Evolutionary conservation across 257 asterid genomes (phyloP).

Genomic region (Fraxinus quadrangulata): DNA sequence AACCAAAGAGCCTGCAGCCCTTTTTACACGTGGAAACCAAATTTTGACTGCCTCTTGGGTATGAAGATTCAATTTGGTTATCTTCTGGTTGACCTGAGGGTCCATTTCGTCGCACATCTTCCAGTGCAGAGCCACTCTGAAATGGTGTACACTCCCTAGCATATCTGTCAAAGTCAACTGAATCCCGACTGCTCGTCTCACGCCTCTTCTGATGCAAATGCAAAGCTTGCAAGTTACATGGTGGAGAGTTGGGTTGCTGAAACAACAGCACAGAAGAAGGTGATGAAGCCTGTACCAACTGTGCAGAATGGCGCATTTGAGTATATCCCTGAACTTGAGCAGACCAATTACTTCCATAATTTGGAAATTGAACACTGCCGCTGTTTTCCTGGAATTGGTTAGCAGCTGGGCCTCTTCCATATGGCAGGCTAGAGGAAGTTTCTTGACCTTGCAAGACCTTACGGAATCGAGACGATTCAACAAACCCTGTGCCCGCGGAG

Average conservation of each 20-base stretch:
- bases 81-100: conserved; percentile 34
- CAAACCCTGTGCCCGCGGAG: conserved; percentile 37
- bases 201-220: conserved; percentile 33
- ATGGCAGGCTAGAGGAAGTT: conserved; percentile 44
- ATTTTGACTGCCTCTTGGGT: conserved; percentile 42
- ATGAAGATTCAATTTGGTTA: conserved; percentile 21
- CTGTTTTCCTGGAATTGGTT: conserved; percentile 35
- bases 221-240: conserved; percentile 36
- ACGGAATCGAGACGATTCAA: conserved; percentile 62
- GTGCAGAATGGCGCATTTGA: conserved; percentile 31
- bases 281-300: conserved; percentile 42
- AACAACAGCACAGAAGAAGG: conserved; percentile 56
- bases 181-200: conserved; percentile 33
- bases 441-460: conserved; percentile 99
- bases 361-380: conserved; percentile 40
- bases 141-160: conserved; percentile 30
- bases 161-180: conserved; percentile 40
- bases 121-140: conserved; percentile 27
- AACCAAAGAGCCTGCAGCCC: conserved; percentile 84
- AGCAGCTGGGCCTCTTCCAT: conserved; percentile 44
- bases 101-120: conserved; percentile 18
- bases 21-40: conserved; percentile 51
- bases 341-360: conserved; percentile 55
- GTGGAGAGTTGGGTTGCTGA: conserved; percentile 49
- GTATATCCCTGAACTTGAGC: conserved; percentile 36